Percentiles rank a stretch among this genome's conserved stretches.
Evolutionary conservation across 495 filamentous ascomycete species (phyloP).

Genomic region (Penicillium ucsense): DNA sequence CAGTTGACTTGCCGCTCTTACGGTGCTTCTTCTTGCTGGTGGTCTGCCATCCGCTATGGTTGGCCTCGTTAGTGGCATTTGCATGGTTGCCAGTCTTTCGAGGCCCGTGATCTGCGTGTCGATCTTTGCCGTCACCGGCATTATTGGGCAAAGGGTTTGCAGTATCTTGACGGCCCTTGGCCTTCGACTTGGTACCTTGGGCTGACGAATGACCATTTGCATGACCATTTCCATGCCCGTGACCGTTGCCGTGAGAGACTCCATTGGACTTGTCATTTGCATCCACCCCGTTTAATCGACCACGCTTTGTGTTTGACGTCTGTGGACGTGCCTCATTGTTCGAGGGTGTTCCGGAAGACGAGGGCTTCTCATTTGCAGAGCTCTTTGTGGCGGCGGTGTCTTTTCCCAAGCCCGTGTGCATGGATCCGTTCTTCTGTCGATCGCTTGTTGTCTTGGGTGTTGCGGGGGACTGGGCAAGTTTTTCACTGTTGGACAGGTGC

Average conservation of each 20-base stretch:
- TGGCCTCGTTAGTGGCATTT: conserved; percentile 13
- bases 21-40: conserved; percentile 38
- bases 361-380: conserved; percentile 21
- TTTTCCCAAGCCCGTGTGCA: conserved; percentile 16
- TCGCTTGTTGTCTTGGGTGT: conserved; percentile 19
- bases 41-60: conserved; percentile 37
- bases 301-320: conserved; percentile 15
- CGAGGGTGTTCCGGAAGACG: background rate
- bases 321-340: conserved; percentile 16
- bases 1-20: conserved; percentile 26
- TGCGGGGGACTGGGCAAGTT: conserved; percentile 16
- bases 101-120: conserved; percentile 17
- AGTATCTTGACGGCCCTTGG: conserved; percentile 25
- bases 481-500: conserved; percentile 29
- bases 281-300: conserved; percentile 25
- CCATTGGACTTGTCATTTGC: conserved; percentile 30
- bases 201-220: background rate
- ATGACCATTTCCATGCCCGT: background rate
- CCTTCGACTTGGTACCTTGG: conserved; percentile 20
- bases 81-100: conserved; percentile 26
- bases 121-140: conserved; percentile 20
- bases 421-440: conserved; percentile 16
- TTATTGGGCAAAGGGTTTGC: conserved; percentile 12
- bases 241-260: conserved; percentile 6
- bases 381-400: conserved; percentile 23